Conservation (phyloP, 2,329 filamentous ascomycete species). For the Aspergillus sp. region DNA sequence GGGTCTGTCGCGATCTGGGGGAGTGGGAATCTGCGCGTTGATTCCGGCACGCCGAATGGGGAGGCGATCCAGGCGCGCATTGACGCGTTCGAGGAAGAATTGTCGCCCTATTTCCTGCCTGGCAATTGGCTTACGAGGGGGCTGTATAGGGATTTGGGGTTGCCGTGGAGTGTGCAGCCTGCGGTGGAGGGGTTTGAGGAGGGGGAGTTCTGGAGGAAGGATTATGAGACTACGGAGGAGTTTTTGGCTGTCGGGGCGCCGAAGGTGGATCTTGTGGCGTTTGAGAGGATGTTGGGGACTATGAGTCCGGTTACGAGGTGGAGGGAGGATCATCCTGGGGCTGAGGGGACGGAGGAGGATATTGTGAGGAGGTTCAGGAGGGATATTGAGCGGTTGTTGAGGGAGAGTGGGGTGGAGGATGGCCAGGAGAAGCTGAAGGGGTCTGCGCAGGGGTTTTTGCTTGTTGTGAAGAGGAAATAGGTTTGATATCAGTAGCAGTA, state of each 20-base stretch:
- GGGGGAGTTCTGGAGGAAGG: not conserved
- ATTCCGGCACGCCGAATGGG: constrained; percentile 40
- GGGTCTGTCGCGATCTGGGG: constrained; percentile 13
- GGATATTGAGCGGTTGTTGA: constrained; percentile 4
- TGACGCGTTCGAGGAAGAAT: constrained; percentile 36
- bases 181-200: constrained; percentile 36
- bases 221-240: not conserved
- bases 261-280: not conserved
- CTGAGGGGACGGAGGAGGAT: constrained; percentile 7
- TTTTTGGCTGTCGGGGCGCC: not conserved
- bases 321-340: constrained; percentile 6
- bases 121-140: constrained; percentile 46
- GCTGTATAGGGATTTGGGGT: constrained; percentile 43
- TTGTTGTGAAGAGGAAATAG: constrained; percentile 1
- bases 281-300: constrained; percentile 7
- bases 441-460: not conserved
- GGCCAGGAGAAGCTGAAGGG: constrained; percentile 8
- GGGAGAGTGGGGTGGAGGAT: not conserved
- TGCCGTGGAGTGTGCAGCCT: constrained; percentile 51
- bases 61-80: constrained; percentile 45
- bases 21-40: constrained; percentile 15
- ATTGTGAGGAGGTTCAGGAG: constrained; percentile 1
- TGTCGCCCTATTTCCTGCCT: constrained; percentile 41
- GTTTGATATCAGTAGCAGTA: too few species aligned
- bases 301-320: constrained; percentile 8